These are phyloP conservation scores for Podospora conica DNA, from an alignment of 495 filamentous ascomycete species.

Conservation along the genomic window DNA sequence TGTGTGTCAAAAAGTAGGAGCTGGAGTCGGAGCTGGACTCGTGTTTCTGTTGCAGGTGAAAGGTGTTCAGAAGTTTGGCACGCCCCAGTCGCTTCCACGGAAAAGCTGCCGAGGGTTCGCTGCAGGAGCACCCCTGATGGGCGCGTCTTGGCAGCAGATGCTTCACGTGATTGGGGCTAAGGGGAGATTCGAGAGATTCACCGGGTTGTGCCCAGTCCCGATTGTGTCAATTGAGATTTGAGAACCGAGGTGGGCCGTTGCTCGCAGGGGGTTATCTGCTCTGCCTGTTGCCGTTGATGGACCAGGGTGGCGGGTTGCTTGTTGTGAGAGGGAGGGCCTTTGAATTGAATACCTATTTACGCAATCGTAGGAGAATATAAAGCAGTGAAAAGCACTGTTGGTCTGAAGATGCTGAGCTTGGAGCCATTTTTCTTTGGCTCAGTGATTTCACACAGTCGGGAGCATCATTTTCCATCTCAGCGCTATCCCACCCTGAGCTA, in stretches of 20 bases:
- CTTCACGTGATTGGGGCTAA: neutral
- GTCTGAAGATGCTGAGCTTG: neutral
- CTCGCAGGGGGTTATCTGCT: neutral
- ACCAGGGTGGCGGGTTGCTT: neutral
- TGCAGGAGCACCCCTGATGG: neutral
- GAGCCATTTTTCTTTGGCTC: neutral
- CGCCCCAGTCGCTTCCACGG: constrained; percentile 12
- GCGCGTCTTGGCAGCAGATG: neutral
- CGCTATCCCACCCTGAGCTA: neutral
- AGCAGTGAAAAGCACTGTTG: neutral
- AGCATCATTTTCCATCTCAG: neutral
- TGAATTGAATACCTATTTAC: too few relatives aligned
- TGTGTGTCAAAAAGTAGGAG: neutral
- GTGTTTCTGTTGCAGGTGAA: constrained; percentile 22
- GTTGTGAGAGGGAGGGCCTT: neutral
- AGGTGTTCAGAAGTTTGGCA: constrained; percentile 33
- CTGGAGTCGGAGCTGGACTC: too few relatives aligned
- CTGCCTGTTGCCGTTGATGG: neutral
- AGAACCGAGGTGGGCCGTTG: too few relatives aligned
- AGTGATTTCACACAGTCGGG: neutral
- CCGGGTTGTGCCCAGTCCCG: too few relatives aligned
- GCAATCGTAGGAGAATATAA: too few relatives aligned
- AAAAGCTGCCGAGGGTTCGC: neutral
- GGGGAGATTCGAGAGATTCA: neutral
- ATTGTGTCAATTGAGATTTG: too few relatives aligned